Base-by-base conservation (phyloP, 2,329 filamentous ascomycete genomes). In the Rhinocladiella similis region DNA sequence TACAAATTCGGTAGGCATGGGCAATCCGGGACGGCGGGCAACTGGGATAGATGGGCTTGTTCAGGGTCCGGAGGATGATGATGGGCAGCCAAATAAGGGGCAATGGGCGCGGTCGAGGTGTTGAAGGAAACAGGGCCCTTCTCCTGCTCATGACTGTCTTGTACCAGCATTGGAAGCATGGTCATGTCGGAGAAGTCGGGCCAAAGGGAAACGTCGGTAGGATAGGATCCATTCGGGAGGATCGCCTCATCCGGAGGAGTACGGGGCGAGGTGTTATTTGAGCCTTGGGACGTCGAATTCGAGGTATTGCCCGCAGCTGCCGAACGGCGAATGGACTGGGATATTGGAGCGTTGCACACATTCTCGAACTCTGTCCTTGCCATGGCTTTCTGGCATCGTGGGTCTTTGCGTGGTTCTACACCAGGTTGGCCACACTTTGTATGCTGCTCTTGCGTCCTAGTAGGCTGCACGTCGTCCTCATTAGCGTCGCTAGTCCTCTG, bases 181-280 rank as follows among this genome's bases (percentile, higher is more conserved):
- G 59, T 56, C 56, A 65, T 56, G 7, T 69, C 69, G 6, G 71
- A 69, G 50, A 75, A 76, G 53, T 76, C 73, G 7, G 74, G 74
- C 74, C 74, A 76, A 20, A 69, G 69, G 38, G 68, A 14, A 60
- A 65, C 36, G 69, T 72, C 61, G 59, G 61, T 20, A 60, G 65
- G 38, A 70, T 64, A 50, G 66, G 66, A 25, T 60, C 64, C 45
- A 19, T 41, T 51, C 29, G 45, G n/a, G 13, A 47, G 58, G 35
- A 53, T 43, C 12, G 42, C 53, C 33, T 59, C 55, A 18, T 52
- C 52, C 1, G 55, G 52, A 5, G 57, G 57, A 5, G 61, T 55
- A 36, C 50, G 29, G 29, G 29, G 29, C 29, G 29, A 33, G 2
- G 29, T 33, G 29, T 33, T 52, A 33, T 38, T 54, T 7, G 54